phyloP scores from a whole-genome alignment of 139 green algal genomes.

The Zygnema cylindricum region DNA sequence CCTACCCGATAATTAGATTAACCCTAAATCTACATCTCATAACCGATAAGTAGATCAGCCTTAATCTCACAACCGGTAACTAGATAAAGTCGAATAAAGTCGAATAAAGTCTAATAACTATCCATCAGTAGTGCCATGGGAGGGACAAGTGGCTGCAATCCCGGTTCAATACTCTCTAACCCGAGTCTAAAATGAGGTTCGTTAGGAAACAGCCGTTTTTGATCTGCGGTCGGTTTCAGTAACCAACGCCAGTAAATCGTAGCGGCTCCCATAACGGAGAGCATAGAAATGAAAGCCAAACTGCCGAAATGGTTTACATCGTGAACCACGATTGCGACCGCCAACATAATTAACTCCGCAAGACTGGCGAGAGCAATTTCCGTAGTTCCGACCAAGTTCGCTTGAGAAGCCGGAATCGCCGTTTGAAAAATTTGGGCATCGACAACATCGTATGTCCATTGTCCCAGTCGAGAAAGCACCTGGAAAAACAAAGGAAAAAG shows the following conservation, averaged over 20 bases:
- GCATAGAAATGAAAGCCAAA: slow-evolving; percentile 34
- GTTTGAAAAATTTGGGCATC: slow-evolving; percentile 66
- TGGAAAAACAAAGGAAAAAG: slow-evolving; percentile 21
- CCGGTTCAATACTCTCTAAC: not conserved
- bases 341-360: slow-evolving; percentile 60
- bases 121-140: too few relatives aligned
- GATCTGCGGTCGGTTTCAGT: not conserved
- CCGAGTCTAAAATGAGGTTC: slow-evolving; percentile 7
- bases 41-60: too few relatives aligned
- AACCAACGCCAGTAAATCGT: slow-evolving; percentile 55
- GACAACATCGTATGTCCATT: slow-evolving; percentile 64
- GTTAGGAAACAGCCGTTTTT: slow-evolving; percentile 36
- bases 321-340: slow-evolving; percentile 47
- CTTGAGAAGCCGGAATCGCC: slow-evolving; percentile 52
- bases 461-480: slow-evolving; percentile 57
- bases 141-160: not conserved
- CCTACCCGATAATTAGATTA: too few relatives aligned
- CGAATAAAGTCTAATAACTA: too few relatives aligned
- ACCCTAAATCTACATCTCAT: too few relatives aligned
- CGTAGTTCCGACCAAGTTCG: slow-evolving; percentile 59
- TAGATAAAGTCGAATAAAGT: too few relatives aligned
- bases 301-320: slow-evolving; percentile 42
- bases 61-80: too few relatives aligned
- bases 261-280: slow-evolving; percentile 26
- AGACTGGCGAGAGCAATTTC: slow-evolving; percentile 63